Evolutionary conservation across 768 basidiomycete species (phyloP).

Genomic region (Trametes elegans): DNA sequence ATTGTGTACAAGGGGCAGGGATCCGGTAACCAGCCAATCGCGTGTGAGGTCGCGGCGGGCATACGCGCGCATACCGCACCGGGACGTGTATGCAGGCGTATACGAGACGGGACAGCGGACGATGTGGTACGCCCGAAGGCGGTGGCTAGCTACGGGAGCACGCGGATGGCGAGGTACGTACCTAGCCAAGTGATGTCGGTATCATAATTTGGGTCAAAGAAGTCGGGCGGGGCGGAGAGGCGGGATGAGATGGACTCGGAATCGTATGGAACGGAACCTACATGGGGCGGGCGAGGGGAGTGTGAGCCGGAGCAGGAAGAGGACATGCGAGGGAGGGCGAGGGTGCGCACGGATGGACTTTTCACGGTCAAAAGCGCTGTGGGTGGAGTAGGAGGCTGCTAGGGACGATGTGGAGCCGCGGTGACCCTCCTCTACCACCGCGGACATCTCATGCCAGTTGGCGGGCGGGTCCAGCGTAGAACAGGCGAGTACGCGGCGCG

Average conservation of each 20-base stretch:
- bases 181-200: constrained; percentile 26
- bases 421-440: constrained; percentile 17
- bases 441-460: constrained; percentile 18
- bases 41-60: no score
- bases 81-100: no score
- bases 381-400: constrained; percentile 3
- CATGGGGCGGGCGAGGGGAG: neutral
- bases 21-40: no score
- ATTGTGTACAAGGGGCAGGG: no score
- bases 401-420: constrained; percentile 13
- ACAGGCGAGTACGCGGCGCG: neutral
- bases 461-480: neutral
- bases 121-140: no score
- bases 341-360: constrained; percentile 15
- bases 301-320: neutral
- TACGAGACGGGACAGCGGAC: no score
- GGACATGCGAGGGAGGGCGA: neutral
- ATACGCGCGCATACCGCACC: no score
- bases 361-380: constrained; percentile 7
- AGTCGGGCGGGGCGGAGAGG: constrained; percentile 10
- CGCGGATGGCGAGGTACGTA: constrained; percentile 1
- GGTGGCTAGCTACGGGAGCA: no score
- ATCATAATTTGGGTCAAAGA: constrained; percentile 29
- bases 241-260: constrained; percentile 11
- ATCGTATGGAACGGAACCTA: constrained; percentile 5